These are phyloP conservation scores for Apophysomyces elegans DNA, from an alignment of 371 early-diverging fungal genomes.

Conservation along the genomic window DNA sequence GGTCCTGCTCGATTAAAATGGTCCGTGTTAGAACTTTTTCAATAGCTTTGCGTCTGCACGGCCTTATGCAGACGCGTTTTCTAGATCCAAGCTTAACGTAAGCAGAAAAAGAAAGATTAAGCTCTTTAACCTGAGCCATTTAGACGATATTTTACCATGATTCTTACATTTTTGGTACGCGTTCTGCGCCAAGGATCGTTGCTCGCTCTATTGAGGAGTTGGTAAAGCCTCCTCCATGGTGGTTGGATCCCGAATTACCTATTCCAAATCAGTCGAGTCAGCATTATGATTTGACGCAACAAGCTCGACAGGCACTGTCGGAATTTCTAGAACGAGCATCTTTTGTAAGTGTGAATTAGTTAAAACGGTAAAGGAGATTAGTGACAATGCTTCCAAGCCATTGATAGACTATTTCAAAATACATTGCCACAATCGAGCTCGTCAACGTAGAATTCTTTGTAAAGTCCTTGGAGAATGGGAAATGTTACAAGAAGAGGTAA, in stretches of 20 bases:
- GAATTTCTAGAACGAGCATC: constrained; percentile 41
- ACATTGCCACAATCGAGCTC: constrained; percentile 72
- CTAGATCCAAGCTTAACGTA: constrained; percentile 57
- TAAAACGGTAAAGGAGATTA: neutral
- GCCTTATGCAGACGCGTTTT: constrained; percentile 61
- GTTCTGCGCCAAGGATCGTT: constrained; percentile 25
- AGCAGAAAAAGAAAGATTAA: neutral
- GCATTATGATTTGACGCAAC: constrained; percentile 14
- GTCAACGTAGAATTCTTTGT: constrained; percentile 66
- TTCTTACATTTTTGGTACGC: constrained; percentile 38
- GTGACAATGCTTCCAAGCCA: constrained; percentile 31
- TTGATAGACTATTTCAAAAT: constrained; percentile 65
- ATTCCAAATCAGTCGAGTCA: constrained; percentile 12
- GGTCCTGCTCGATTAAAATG: neutral
- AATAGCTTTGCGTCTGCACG: constrained; percentile 44
- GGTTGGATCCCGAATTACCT: constrained; percentile 18
- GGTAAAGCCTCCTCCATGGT: constrained; percentile 35
- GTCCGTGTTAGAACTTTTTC: constrained; percentile 42
- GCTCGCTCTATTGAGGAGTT: constrained; percentile 34
- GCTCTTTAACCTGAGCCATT: neutral
- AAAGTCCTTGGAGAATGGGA: constrained; percentile 74
- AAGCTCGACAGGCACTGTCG: constrained; percentile 21
- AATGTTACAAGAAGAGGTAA: constrained; percentile 61
- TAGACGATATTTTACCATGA: constrained; percentile 40
- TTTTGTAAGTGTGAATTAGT: constrained; percentile 23